Conservation (phyloP, 2,329 filamentous ascomycete genomes). For the Epichloe gansuensis region DNA sequence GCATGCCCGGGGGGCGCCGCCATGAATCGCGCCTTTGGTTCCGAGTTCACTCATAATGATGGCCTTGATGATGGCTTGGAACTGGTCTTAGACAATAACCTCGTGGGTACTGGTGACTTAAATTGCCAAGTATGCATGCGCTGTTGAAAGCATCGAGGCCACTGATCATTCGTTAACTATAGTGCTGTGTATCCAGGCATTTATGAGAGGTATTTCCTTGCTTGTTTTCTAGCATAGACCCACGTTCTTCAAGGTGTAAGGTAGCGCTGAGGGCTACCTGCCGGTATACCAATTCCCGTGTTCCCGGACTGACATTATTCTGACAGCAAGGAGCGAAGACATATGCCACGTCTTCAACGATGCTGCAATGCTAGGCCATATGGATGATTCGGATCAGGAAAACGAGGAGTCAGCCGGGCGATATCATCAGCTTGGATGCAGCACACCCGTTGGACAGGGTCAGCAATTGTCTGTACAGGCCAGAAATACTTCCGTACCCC, state of each 20-base stretch:
- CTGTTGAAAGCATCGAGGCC: too few relatives aligned
- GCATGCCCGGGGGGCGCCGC: neutral
- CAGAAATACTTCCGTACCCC: neutral
- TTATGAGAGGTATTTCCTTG: neutral
- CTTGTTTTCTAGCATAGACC: too few relatives aligned
- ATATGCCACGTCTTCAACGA: neutral
- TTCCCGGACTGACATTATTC: neutral
- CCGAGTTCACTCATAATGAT: neutral
- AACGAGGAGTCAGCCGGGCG: too few relatives aligned
- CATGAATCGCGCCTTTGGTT: neutral
- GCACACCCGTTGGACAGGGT: too few relatives aligned
- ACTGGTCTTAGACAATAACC: neutral
- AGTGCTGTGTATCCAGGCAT: neutral
- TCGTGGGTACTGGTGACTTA: neutral
- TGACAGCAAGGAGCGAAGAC: neutral
- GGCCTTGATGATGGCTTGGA: neutral
- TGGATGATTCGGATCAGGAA: neutral
- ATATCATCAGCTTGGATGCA: too few relatives aligned
- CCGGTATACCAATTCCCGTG: too few relatives aligned
- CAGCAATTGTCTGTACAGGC: too few relatives aligned
- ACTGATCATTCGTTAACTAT: neutral
- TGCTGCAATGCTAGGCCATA: neutral
- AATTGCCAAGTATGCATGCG: neutral
- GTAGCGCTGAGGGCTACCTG: too few relatives aligned
- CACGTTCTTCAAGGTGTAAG: too few relatives aligned